Base-by-base conservation (phyloP, 768 basidiomycete species). In the Mycena vitilis region DNA sequence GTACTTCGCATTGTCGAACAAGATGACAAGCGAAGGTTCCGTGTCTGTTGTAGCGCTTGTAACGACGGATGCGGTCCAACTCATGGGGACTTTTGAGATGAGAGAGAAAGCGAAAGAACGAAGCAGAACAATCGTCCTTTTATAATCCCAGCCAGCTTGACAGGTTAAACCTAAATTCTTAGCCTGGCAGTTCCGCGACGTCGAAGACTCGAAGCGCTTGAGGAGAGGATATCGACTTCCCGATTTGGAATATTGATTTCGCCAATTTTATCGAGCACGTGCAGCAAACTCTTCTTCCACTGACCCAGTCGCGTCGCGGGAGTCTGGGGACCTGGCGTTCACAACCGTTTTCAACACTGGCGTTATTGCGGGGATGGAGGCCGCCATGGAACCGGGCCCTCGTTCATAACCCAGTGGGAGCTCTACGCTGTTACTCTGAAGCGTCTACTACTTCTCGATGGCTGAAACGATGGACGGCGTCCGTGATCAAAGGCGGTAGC, bases 1-100 rank as follows among this genome's bases (percentile, higher is more conserved):
- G 73, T 96, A 98, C 73, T 94, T 92, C 15, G 87, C 90, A 16
- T 72, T 63, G 71, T 93, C 91, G 76, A 95, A 96, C 1, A 86
- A 83, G 71, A 97, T 79, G 66, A 92, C 80, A 30, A 98, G 80
- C 11, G 91, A 87, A 0, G 95, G 91, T 71, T 95, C 90, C 1
- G 95, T 93, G 80, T 98, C 96, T 58, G 88, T 88, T 5, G 91
- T 87, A 20, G 83, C 74, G 0, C 87, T 78, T 49, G 85, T 87
- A 62, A 91, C 79, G 34, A 91, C 87, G 5, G 87, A 86, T 3
- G 88, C 82, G 36, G 84, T 87, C 91, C 92, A 94, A 68, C 83
- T 82, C 88, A 88, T 87, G 51, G 70, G 38, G 18, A 47, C 25
- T 60, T 15, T 30, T 30, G 60, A 47, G 57, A 44, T 5, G 40